Evolutionary conservation across 2,329 filamentous ascomycete species (phyloP), one percentile per base, ranked within the genome.

Genomic region (Mollisiaceae sp.): DNA sequence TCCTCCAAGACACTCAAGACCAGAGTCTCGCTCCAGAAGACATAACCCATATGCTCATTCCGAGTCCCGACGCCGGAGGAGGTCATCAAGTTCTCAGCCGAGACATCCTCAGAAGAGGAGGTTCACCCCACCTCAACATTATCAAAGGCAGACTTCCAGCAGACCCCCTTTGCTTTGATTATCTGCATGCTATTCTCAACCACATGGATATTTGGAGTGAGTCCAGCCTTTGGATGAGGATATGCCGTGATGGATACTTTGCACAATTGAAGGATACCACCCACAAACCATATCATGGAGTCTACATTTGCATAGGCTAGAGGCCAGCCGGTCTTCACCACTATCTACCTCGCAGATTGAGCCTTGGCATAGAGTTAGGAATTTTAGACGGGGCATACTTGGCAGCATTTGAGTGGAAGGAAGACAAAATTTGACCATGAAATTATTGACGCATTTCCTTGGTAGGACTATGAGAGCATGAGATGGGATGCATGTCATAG

Each of bases 21-120:
- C 55, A 57, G 55, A 57, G 8, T 57, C 55, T 24, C 55, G 55
- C 20, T 38, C 55, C 54, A 56, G 54, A 22, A 57, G 55, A 57
- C 55, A 57, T 22, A 57, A 57, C 39, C 55, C 55, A 39, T 57
- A 57, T 24, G 8, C 52, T 18, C 18, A 35, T n/a, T 56, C 55
- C 32, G 55, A 57, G 18, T 57, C 55, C 1, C 32, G 55, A 3
- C 55, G 55, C 35, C 38, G 32, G 12, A 38, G 35, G 20, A 57
- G 36, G 36, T 57, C 52, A 1, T 18, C 32, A 8, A 41, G 55
- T 11, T 57, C 55, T 57, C 55, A 57, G 20, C n/a, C 55, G 15
- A 36, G 36, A 57, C 32, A 39, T 39, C 32, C 55, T 18, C 22
- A 27, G 18, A 57, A 57, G 36, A 39, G 32, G 24, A 57, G 35